These are phyloP conservation scores for Suillus lakei DNA, from an alignment of 768 basidiomycete species.

Conservation along the genomic window DNA sequence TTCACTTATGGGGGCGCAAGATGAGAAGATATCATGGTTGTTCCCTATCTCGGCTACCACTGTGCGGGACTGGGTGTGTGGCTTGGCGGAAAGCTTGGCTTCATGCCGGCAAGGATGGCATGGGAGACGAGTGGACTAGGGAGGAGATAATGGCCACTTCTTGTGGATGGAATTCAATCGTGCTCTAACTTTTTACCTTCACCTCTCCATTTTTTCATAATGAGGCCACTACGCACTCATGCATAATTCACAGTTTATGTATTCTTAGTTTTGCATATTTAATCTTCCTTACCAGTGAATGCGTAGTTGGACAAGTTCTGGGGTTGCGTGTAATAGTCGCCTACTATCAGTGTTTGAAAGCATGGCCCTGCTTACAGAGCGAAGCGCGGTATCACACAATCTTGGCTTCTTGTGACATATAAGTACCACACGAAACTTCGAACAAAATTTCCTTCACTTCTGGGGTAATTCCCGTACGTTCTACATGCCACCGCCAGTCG, in stretches of 20 bases:
- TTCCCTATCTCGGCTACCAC: constrained; percentile 7
- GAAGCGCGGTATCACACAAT: no score
- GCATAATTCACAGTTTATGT: background rate
- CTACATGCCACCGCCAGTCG: background rate
- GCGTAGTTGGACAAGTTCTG: background rate
- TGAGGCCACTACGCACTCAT: background rate
- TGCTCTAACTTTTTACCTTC: background rate
- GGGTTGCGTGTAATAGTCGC: background rate
- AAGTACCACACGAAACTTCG: no score
- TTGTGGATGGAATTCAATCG: background rate
- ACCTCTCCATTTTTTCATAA: background rate
- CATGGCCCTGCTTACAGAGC: no score
- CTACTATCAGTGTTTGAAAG: no score
- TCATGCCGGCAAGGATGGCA: constrained; percentile 3
- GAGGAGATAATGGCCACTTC: background rate
- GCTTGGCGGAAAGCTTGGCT: constrained; percentile 5
- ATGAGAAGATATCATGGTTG: constrained; percentile 6
- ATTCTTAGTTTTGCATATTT: background rate
- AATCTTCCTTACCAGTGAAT: background rate
- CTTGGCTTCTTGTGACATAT: no score
- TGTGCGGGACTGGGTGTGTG: constrained; percentile 11
- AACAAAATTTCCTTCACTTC: no score
- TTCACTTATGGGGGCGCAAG: constrained; percentile 12
- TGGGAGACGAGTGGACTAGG: constrained; percentile 11
- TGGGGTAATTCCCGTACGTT: background rate